Percentiles rank a stretch among this genome's conserved stretches.
These are phyloP conservation scores for Citrus reticulata DNA, from an alignment of 345 rosid species.

Conservation along the genomic window DNA sequence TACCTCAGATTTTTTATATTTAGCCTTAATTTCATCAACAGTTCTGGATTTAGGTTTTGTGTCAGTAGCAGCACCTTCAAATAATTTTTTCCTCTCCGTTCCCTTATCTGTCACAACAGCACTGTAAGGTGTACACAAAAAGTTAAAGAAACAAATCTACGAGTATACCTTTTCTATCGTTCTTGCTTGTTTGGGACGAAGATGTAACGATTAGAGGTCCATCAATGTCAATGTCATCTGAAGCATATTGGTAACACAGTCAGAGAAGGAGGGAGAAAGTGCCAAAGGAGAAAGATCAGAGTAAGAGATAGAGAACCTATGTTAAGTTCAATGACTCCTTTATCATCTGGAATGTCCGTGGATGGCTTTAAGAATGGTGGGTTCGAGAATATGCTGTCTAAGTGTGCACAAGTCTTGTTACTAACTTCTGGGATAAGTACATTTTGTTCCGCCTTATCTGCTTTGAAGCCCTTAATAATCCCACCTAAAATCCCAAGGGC, in stretches of 20 bases:
- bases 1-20: slow-evolving; percentile 69
- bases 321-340: slow-evolving; percentile 45
- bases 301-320: slow-evolving; percentile 53
- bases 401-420: slow-evolving; percentile 31
- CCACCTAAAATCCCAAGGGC: slow-evolving; percentile 49
- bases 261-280: slow-evolving; percentile 9
- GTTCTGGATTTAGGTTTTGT: slow-evolving; percentile 64
- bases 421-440: slow-evolving; percentile 36
- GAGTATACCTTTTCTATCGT: slow-evolving; percentile 42
- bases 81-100: slow-evolving; percentile 55
- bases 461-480: slow-evolving; percentile 54
- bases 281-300: slow-evolving; percentile 4
- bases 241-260: slow-evolving; percentile 22
- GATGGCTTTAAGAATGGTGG: slow-evolving; percentile 67
- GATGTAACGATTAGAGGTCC: slow-evolving; percentile 41
- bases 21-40: slow-evolving; percentile 79
- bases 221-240: slow-evolving; percentile 78
- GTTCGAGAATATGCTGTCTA: slow-evolving; percentile 59
- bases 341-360: slow-evolving; percentile 22
- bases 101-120: slow-evolving; percentile 42
- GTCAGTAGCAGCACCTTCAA: slow-evolving; percentile 59
- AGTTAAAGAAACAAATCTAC: not conserved
- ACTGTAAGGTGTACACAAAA: slow-evolving; percentile 10
- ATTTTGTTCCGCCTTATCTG: slow-evolving; percentile 37
- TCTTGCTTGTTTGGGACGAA: slow-evolving; percentile 33